Conservation (phyloP, 371 early-diverging fungal species). For the Furculomyces boomerangus region DNA sequence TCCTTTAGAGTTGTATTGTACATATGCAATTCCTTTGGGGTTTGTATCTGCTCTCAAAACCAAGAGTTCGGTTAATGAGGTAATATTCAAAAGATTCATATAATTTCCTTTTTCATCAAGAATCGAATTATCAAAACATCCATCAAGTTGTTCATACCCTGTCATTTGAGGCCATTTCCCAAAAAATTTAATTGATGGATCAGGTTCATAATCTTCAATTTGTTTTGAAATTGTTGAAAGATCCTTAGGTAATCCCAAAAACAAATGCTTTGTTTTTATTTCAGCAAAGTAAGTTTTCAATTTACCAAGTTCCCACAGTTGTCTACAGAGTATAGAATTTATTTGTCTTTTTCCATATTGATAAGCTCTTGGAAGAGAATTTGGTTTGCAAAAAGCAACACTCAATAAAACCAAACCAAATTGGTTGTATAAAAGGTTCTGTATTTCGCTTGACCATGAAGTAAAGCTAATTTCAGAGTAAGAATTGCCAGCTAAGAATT, state of each 20-base stretch:
- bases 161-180: conserved; percentile 47
- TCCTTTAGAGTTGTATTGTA: conserved; percentile 33
- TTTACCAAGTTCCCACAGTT: conserved; percentile 37
- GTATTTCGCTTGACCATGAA: conserved; percentile 31
- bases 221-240: neutral
- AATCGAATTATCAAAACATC: conserved; percentile 41
- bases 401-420: conserved; percentile 43
- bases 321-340: conserved; percentile 42
- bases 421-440: conserved; percentile 25
- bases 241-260: conserved; percentile 12
- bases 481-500: conserved; percentile 7
- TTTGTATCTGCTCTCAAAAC: conserved; percentile 42
- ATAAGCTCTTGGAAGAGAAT: conserved; percentile 42
- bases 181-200: conserved; percentile 20
- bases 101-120: no score
- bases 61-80: conserved; percentile 44
- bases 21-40: conserved; percentile 50
- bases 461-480: conserved; percentile 20
- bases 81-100: conserved; percentile 43
- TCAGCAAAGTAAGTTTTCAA: conserved; percentile 15
- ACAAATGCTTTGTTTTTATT: conserved; percentile 5
- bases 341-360: conserved; percentile 48
- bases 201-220: conserved; percentile 2
- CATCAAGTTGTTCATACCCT: conserved; percentile 40
- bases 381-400: conserved; percentile 33